Conservation (phyloP, 108 stramenopile genomes). For the Skeletonema potamos region DNA sequence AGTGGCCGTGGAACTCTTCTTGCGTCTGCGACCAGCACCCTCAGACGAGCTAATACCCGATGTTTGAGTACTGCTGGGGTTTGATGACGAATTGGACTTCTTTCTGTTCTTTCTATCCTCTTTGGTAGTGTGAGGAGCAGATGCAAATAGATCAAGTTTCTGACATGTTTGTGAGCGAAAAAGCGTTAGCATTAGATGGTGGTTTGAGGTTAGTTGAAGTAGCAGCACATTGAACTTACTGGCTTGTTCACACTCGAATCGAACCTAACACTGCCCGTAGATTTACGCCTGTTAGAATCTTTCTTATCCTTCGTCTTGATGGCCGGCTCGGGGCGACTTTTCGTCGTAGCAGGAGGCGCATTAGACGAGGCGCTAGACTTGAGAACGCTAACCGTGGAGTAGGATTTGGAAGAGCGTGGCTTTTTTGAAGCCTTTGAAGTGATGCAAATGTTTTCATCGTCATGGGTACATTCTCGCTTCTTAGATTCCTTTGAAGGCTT, state of each 20-base stretch:
- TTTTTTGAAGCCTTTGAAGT: constrained; percentile 5
- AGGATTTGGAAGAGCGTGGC: constrained; percentile 20
- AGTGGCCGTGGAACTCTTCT: constrained; percentile 9
- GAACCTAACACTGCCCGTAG: background rate
- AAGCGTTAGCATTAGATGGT: background rate
- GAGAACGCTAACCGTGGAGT: background rate
- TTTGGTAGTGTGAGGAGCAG: constrained; percentile 18
- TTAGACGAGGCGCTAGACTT: background rate
- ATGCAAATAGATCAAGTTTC: constrained; percentile 14
- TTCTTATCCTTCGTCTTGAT: background rate
- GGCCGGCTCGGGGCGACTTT: background rate
- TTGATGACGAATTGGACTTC: constrained; percentile 21
- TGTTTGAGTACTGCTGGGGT: constrained; percentile 25
- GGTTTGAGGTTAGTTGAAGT: background rate
- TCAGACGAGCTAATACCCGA: constrained; percentile 44
- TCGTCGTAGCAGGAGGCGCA: background rate
- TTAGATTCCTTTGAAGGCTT: background rate
- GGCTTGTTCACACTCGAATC: constrained; percentile 1
- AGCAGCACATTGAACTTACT: background rate
- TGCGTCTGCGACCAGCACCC: constrained; percentile 33
- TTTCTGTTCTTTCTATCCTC: constrained; percentile 7
- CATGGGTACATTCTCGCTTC: constrained; percentile 15
- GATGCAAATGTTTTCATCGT: background rate
- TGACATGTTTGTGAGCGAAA: background rate
- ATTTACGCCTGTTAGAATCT: background rate